Conservation (phyloP, 2,329 filamentous ascomycete species). For the Phaeoacremonium minimum region DNA sequence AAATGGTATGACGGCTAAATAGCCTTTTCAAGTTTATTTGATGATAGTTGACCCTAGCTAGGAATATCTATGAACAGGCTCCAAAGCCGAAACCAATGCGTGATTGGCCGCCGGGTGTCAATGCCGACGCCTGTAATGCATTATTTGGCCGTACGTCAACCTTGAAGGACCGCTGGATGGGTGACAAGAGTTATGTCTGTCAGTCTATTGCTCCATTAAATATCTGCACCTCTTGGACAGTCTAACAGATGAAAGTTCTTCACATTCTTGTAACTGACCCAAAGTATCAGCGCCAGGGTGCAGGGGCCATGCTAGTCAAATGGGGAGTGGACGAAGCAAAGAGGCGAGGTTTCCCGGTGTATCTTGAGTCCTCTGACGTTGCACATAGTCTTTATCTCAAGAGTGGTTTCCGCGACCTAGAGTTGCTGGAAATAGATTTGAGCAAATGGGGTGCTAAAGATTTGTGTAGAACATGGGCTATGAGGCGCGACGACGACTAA, state of each 20-base stretch:
- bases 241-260: slow-evolving; percentile 22
- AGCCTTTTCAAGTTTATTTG: too few relatives aligned
- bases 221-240: neutral
- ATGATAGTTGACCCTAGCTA: too few relatives aligned
- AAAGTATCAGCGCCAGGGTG: slow-evolving; percentile 32
- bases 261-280: slow-evolving; percentile 33
- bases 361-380: slow-evolving; percentile 28
- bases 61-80: too few relatives aligned
- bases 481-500: slow-evolving; percentile 17
- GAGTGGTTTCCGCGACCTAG: slow-evolving; percentile 31
- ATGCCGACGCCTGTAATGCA: slow-evolving; percentile 23
- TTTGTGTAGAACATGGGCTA: slow-evolving; percentile 16
- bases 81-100: slow-evolving; percentile 10
- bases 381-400: slow-evolving; percentile 31
- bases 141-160: slow-evolving; percentile 19
- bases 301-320: slow-evolving; percentile 29
- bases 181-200: slow-evolving; percentile 20
- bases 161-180: slow-evolving; percentile 13
- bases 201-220: slow-evolving; percentile 8
- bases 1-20: slow-evolving; percentile 24
- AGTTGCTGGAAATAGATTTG: slow-evolving; percentile 18
- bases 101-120: slow-evolving; percentile 17
- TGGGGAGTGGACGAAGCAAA: slow-evolving; percentile 30
- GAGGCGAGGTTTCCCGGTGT: slow-evolving; percentile 24
- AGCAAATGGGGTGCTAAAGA: slow-evolving; percentile 22